A percentile compares a stretch with the other conserved stretches of the same genome.
These are phyloP conservation scores for Boletus pseudopeckii DNA, from an alignment of 768 basidiomycete species.

Conservation along the genomic window DNA sequence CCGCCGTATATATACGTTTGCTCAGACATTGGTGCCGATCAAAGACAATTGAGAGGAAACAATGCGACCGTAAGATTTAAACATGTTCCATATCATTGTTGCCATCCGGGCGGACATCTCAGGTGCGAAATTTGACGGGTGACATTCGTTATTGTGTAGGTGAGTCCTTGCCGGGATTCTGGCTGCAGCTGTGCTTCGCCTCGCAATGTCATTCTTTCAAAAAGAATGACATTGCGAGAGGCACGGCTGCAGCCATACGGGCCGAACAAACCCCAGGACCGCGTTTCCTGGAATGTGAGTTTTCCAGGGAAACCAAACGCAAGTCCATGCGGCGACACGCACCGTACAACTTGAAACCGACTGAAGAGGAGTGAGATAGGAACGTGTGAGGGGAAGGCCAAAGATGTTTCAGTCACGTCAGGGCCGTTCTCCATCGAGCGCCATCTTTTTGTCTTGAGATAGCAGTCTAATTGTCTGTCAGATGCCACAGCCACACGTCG, in stretches of 20 bases:
- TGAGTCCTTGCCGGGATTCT: background rate
- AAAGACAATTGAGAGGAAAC: conserved; percentile 3
- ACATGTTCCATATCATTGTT: background rate
- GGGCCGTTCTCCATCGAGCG: background rate
- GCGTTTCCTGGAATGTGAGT: background rate
- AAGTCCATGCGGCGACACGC: background rate
- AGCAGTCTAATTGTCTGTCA: too few relatives aligned
- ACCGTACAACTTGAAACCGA: background rate
- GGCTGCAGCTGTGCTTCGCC: too few relatives aligned
- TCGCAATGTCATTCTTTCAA: too few relatives aligned
- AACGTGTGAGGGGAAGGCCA: background rate
- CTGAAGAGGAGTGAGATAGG: background rate
- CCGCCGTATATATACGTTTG: conserved; percentile 12
- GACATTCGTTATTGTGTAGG: conserved; percentile 20
- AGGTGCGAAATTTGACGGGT: conserved; percentile 3
- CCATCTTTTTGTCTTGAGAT: conserved; percentile 23
- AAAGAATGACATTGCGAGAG: conserved; percentile 7
- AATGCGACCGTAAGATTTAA: background rate
- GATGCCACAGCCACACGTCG: too few relatives aligned
- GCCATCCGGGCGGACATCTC: background rate
- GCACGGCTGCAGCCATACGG: background rate
- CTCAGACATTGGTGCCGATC: conserved; percentile 9
- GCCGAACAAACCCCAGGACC: background rate
- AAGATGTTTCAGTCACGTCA: background rate
- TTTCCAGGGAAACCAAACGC: background rate